Base-by-base conservation (phyloP, 108 stramenopile species). In the Nitzschia putrida region DNA sequence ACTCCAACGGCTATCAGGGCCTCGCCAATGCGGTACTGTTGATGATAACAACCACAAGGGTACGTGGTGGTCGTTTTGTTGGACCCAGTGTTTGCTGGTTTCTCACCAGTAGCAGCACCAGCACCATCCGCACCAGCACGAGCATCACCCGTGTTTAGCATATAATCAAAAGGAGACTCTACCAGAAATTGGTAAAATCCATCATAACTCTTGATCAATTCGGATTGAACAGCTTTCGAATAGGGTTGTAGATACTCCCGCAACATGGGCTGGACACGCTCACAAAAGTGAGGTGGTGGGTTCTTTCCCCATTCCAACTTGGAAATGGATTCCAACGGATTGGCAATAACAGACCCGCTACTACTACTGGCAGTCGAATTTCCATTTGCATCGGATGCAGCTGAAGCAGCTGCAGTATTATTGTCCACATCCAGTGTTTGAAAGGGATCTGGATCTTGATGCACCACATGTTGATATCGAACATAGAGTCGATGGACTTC, bases 1-100 rank as follows among this genome's bases (percentile, higher is more conserved):
- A 97, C 96, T 9, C 95, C 95, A 9, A 98, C 96, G 8, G 96
- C 95, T 42, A 97, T 75, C 44, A 98, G 83, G 16, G 61, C 39
- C 50, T 88, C 92, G 39, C 85, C 81, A 23, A 95, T 68, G 20
- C 88, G 84, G 72, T 98, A 98, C 59, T 93, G 88, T 67, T 94
- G 93, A 81, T 97, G 96, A 58, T 90, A 95, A 2, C 86, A 83
- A 26, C 96, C 96, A 66, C 53, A 84, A 43, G 20, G 70, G 50
- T 45, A 72, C 65, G 51, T 80, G 63, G n/a, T 80, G 68, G 63
- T n/a, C n/a, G n/a, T 77, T 66, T 55, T 73, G 66, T 16, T 52
- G 25, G 44, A 38, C 38, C 13, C 57, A 14, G 26, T 69, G 13
- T 18, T 52, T 38, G 14, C 51, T 43, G n/a, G 13, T 43, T 54